Conservation (phyloP, 768 basidiomycete genomes). For the Collybia nuda region DNA sequence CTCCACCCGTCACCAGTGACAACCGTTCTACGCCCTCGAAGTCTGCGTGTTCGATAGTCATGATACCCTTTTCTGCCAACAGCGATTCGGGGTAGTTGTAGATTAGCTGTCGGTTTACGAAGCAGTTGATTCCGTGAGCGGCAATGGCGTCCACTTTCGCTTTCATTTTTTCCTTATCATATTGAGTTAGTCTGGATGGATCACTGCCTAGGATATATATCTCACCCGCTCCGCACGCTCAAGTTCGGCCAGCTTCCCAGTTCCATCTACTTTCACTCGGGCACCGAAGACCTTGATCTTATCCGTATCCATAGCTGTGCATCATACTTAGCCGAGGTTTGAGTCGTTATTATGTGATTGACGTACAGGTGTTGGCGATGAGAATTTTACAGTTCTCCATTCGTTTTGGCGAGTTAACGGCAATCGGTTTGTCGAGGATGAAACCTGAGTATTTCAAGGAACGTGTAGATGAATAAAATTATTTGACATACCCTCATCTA, state of each 20-base stretch:
- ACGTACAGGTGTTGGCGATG: constrained; percentile 96
- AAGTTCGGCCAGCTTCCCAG: constrained; percentile 96
- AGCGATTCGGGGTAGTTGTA: constrained; percentile 99
- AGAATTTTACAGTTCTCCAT: constrained; percentile 94
- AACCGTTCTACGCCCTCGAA: constrained; percentile 98
- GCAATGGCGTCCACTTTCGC: constrained; percentile 95
- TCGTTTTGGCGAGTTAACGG: constrained; percentile 91
- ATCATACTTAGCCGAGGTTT: not conserved
- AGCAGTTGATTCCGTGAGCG: constrained; percentile 92
- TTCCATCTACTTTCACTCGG: constrained; percentile 91
- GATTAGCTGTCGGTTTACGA: constrained; percentile 97
- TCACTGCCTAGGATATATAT: constrained; percentile 3
- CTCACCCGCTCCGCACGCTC: constrained; percentile 90
- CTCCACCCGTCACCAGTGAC: constrained; percentile 95
- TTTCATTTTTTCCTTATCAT: constrained; percentile 96
- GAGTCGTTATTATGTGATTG: too few species aligned
- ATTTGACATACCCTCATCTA: constrained; percentile 77
- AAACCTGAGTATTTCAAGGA: constrained; percentile 57
- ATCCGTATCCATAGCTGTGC: constrained; percentile 96
- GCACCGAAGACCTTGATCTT: constrained; percentile 99
- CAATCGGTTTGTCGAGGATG: constrained; percentile 95
- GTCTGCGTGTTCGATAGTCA: constrained; percentile 98
- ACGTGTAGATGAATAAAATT: not conserved
- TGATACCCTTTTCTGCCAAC: constrained; percentile 90
- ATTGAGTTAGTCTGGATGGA: not conserved